A percentile compares a stretch with the other conserved stretches of the same genome.
Evolutionary conservation across 257 asterid species (phyloP).

Genomic region (Rhazya stricta): DNA sequence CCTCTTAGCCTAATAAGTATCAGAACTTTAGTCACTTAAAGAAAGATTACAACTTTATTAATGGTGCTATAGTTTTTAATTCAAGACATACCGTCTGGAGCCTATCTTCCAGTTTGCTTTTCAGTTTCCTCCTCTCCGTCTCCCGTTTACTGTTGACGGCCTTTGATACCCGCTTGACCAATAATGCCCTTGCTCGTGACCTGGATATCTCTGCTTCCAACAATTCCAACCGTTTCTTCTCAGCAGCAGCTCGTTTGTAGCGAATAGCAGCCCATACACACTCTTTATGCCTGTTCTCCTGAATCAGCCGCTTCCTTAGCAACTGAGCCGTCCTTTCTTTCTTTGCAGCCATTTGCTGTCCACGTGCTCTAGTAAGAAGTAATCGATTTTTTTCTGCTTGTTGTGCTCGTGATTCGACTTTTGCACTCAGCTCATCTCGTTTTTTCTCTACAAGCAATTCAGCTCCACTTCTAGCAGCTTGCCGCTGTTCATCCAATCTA

Average conservation of each 20-base stretch:
- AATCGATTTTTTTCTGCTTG: constrained; percentile 78
- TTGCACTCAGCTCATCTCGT: constrained; percentile 72
- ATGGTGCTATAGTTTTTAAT: neutral
- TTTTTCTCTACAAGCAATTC: constrained; percentile 63
- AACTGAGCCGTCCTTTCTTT: constrained; percentile 76
- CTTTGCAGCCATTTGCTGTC: constrained; percentile 61
- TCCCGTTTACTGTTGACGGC: constrained; percentile 56
- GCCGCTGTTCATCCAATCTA: constrained; percentile 69
- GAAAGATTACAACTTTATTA: neutral
- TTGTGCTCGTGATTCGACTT: constrained; percentile 62
- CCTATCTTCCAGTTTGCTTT: constrained; percentile 63
- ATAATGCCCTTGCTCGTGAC: constrained; percentile 56
- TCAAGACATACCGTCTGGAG: constrained; percentile 51
- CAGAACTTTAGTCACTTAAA: constrained; percentile 1
- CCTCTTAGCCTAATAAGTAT: constrained; percentile 59
- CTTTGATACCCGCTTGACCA: constrained; percentile 57
- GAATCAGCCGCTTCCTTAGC: constrained; percentile 45
- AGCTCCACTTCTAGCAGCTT: constrained; percentile 66
- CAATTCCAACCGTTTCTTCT: constrained; percentile 63
- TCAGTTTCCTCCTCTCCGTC: constrained; percentile 60
- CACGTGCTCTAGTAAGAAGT: constrained; percentile 56
- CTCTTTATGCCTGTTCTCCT: constrained; percentile 77
- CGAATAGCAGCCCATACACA: constrained; percentile 60
- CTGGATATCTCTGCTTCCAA: constrained; percentile 80
- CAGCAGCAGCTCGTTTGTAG: constrained; percentile 83